Conservation (phyloP, 495 filamentous ascomycete species). For the Hyaloscypha finlandica region DNA sequence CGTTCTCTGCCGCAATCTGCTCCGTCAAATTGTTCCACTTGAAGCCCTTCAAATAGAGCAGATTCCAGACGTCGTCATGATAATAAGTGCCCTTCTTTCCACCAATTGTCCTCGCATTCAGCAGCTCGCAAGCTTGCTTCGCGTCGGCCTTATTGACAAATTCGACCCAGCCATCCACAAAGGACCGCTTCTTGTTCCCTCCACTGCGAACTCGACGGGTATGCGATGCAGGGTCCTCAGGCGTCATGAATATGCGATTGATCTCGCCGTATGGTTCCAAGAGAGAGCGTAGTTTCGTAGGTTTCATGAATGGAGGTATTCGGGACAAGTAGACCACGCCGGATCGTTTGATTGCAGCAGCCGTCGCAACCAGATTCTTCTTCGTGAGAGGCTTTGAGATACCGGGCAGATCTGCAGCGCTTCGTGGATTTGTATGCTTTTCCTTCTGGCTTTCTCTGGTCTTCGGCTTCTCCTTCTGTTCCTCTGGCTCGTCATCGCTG, state of each 20-base stretch:
- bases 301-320: constrained; percentile 94
- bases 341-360: constrained; percentile 59
- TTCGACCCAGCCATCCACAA: constrained; percentile 94
- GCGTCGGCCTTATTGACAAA: constrained; percentile 71
- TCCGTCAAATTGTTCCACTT: constrained; percentile 73
- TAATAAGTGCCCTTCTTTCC: constrained; percentile 89
- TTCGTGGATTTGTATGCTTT: constrained; percentile 18
- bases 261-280: constrained; percentile 78
- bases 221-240: constrained; percentile 68
- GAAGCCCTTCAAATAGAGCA: constrained; percentile 78
- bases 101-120: constrained; percentile 82
- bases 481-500: constrained; percentile 35
- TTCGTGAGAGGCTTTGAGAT: constrained; percentile 53
- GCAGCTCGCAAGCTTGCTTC: constrained; percentile 77
- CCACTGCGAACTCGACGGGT: constrained; percentile 60
- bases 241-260: constrained; percentile 83
- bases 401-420: constrained; percentile 42
- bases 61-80: constrained; percentile 86
- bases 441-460: constrained; percentile 29
- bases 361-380: constrained; percentile 60
- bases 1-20: constrained; percentile 78
- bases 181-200: constrained; percentile 87
- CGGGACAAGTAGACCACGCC: constrained; percentile 90
- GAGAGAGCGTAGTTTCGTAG: constrained; percentile 73
- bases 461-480: constrained; percentile 12